Percentiles rank a stretch among this genome's conserved stretches.
Conservation (phyloP, 116 monocot species). For the Papilionanthe hybrid region DNA sequence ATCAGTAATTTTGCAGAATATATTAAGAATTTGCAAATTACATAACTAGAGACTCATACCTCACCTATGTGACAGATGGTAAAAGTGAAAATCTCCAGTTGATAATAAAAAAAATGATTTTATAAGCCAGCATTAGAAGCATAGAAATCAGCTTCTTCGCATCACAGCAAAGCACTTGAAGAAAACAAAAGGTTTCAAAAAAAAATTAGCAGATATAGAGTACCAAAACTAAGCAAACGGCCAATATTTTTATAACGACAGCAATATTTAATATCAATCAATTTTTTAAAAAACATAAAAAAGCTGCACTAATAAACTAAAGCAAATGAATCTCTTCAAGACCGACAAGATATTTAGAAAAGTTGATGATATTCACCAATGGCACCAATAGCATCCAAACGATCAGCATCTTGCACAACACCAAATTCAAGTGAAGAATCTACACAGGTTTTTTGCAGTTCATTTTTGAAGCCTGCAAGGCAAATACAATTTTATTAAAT, state of each 20-base stretch:
- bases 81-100: background rate
- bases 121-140: background rate
- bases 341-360: background rate
- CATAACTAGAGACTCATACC: background rate
- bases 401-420: constrained; percentile 93
- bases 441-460: constrained; percentile 28
- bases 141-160: background rate
- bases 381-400: constrained; percentile 96
- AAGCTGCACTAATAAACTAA: background rate
- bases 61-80: background rate
- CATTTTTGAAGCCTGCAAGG: constrained; percentile 83
- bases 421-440: constrained; percentile 52
- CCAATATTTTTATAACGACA: background rate
- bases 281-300: background rate
- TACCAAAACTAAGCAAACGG: background rate
- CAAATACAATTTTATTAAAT: background rate
- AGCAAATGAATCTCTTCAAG: background rate
- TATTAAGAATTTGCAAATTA: background rate
- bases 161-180: background rate
- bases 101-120: background rate
- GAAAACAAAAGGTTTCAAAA: background rate
- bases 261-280: background rate
- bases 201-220: background rate
- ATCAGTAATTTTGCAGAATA: background rate
- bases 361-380: constrained; percentile 48